Conservation (phyloP, 2,329 filamentous ascomycete genomes). For the Talaromyces pinophilus region DNA sequence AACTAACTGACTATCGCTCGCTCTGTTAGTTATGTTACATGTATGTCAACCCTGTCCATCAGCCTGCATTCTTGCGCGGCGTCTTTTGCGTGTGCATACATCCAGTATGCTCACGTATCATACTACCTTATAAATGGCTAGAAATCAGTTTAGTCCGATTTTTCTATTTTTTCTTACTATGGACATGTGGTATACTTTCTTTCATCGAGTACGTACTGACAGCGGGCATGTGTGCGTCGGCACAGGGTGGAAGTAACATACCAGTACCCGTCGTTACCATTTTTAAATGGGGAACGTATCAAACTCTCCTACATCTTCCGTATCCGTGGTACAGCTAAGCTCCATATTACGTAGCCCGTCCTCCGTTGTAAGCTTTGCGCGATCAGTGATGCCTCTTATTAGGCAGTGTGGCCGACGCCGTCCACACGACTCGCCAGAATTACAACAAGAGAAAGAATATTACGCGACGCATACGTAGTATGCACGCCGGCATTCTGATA, state of each 20-base stretch:
- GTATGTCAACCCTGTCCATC: not conserved
- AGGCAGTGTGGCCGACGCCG: not conserved
- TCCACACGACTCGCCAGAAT: not conserved
- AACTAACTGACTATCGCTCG: not conserved
- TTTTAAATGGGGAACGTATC: not conserved
- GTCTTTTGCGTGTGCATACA: not conserved
- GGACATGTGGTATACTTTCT: not conserved
- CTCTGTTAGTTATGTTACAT: conserved; percentile 4
- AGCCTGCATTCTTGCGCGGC: conserved; percentile 1
- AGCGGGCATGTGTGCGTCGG: not conserved
- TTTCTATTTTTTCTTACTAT: not conserved
- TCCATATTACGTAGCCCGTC: conserved; percentile 2
- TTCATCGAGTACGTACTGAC: not conserved
- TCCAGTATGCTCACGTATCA: not conserved
- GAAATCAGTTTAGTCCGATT: not conserved
- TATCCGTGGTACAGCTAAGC: conserved; percentile 6
- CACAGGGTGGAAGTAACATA: not conserved
- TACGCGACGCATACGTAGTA: not conserved
- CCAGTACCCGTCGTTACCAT: conserved; percentile 2
- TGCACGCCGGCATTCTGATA: not conserved
- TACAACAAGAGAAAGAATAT: not conserved
- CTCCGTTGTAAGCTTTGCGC: not conserved
- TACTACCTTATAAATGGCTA: not conserved
- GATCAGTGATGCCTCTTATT: not conserved
- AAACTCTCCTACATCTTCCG: not conserved